phyloP scores from a whole-genome alignment of 129 eudicot genomes.

The Pulicaria dysenterica region DNA sequence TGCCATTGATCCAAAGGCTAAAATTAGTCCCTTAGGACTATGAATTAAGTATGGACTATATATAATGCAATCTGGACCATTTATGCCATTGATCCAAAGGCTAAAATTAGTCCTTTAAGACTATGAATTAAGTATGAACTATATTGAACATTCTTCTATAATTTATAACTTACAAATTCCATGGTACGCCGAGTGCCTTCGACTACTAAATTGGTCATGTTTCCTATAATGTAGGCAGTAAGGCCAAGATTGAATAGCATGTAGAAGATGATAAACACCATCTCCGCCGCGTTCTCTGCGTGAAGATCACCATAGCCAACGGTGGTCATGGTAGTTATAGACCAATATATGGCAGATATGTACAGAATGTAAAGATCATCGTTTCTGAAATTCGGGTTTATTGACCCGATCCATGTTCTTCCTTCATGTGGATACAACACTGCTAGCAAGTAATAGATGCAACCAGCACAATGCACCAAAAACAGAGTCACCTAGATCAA shows the following conservation, averaged over 20 bases:
- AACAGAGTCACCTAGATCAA: constrained; percentile 69
- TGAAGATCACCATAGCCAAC: constrained; percentile 97
- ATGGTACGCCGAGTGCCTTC: constrained; percentile 97
- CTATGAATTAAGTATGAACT: too few relatives aligned
- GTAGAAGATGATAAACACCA: constrained; percentile 77
- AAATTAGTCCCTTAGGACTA: too few relatives aligned
- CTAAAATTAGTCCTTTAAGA: too few relatives aligned
- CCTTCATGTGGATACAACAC: constrained; percentile 78
- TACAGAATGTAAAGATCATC: constrained; percentile 62
- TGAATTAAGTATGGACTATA: too few relatives aligned
- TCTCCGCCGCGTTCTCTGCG: constrained; percentile 79
- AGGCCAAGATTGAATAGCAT: constrained; percentile 92
- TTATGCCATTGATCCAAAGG: too few relatives aligned
- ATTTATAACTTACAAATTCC: constrained; percentile 68
- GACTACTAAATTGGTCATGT: constrained; percentile 95
- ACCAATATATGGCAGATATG: constrained; percentile 88
- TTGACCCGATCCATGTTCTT: constrained; percentile 82
- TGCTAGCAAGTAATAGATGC: constrained; percentile 82
- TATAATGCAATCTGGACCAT: too few relatives aligned
- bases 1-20: too few relatives aligned
- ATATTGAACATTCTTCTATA: too few relatives aligned
- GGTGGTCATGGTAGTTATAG: constrained; percentile 91
- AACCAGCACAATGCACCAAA: constrained; percentile 93
- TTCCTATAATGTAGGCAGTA: constrained; percentile 90
- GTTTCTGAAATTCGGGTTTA: constrained; percentile 68